These are phyloP conservation scores for Brassica rapa DNA, from an alignment of 345 rosid species.

Conservation along the genomic window DNA sequence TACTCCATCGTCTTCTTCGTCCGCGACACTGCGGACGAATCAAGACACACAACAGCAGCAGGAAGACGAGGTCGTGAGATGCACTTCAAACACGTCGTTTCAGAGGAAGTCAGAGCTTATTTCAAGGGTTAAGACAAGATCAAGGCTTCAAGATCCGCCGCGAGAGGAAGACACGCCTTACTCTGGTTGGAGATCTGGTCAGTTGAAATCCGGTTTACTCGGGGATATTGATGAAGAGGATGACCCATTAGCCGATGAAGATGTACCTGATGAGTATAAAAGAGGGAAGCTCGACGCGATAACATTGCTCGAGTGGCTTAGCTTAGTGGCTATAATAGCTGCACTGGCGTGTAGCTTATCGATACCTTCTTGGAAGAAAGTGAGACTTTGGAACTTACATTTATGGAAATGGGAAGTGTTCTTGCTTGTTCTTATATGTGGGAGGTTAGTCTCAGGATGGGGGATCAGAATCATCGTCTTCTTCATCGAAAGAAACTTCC, in stretches of 20 bases:
- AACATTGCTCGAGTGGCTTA: conserved; percentile 68
- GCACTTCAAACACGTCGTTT: conserved; percentile 57
- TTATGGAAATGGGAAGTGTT: conserved; percentile 92
- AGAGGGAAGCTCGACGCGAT: conserved; percentile 42
- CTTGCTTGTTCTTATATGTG: conserved; percentile 76
- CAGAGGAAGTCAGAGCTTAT: conserved; percentile 47
- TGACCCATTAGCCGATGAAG: conserved; percentile 65
- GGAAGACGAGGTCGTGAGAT: conserved; percentile 46
- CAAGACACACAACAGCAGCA: conserved; percentile 16
- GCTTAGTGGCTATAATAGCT: conserved; percentile 56
- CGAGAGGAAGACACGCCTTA: conserved; percentile 48
- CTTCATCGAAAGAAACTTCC: conserved; percentile 76
- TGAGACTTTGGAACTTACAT: conserved; percentile 52
- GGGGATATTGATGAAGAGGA: conserved; percentile 61
- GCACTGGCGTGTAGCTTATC: conserved; percentile 55
- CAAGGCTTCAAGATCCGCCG: conserved; percentile 75
- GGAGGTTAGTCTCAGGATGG: conserved; percentile 87
- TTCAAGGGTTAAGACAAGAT: conserved; percentile 56
- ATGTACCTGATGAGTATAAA: conserved; percentile 70
- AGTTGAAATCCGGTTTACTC: conserved; percentile 52
- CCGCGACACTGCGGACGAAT: conserved; percentile 29
- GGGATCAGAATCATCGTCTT: conserved; percentile 73
- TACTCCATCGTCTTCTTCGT: conserved; percentile 26
- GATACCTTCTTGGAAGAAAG: conserved; percentile 40
- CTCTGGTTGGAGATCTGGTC: conserved; percentile 58